Conservation (phyloP, 2,329 filamentous ascomycete genomes). For the Tricladium varicosporioides region DNA sequence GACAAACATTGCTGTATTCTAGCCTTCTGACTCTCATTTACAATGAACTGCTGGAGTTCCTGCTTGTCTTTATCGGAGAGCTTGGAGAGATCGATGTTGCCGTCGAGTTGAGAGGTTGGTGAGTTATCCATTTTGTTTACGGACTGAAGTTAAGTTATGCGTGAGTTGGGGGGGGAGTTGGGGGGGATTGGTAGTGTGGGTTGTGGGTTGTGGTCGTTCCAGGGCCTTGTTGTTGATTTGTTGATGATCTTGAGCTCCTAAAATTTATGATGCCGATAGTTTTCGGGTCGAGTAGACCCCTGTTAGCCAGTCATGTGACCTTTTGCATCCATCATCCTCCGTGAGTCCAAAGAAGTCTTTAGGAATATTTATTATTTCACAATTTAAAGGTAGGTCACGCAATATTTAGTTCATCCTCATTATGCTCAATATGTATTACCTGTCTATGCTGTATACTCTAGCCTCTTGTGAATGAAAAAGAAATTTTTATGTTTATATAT, state of each 20-base stretch:
- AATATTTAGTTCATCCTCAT: constrained; percentile 1
- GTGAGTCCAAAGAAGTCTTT: neutral
- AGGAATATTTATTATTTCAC: neutral
- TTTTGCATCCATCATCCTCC: neutral
- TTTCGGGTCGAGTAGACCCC: too few relatives aligned
- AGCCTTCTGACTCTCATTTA: constrained; percentile 84
- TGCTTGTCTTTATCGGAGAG: constrained; percentile 80
- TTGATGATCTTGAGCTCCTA: too few relatives aligned
- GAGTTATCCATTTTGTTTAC: constrained; percentile 25
- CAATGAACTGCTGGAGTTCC: constrained; percentile 83
- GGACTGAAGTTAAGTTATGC: too few relatives aligned
- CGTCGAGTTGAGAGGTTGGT: constrained; percentile 21
- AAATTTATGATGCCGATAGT: too few relatives aligned
- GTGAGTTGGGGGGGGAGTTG: too few relatives aligned
- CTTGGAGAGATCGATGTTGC: constrained; percentile 62
- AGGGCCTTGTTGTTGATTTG: too few relatives aligned
- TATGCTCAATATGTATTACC: neutral
- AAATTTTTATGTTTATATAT: neutral
- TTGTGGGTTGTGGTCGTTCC: too few relatives aligned
- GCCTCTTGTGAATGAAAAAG: neutral
- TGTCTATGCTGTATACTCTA: neutral
- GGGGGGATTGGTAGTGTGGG: too few relatives aligned
- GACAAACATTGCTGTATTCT: constrained; percentile 49
- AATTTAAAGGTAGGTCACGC: too few relatives aligned
- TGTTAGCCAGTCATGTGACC: neutral